Conservation (phyloP, 352 stramenopile species). For the Peronospora belbahrii region DNA sequence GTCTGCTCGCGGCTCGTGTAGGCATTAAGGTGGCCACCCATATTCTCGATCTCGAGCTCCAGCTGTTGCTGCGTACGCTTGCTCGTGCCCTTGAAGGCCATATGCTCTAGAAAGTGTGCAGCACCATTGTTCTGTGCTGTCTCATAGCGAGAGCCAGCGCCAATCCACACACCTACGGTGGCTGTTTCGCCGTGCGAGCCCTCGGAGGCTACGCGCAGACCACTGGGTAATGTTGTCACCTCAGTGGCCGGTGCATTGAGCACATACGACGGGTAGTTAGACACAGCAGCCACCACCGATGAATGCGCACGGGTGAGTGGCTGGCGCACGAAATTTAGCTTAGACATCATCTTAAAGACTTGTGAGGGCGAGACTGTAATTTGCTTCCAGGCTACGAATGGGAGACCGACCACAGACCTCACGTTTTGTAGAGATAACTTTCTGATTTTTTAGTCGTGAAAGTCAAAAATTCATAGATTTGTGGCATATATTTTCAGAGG, state of each 20-base stretch:
- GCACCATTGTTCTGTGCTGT: slow-evolving; percentile 97
- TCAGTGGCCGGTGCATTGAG: slow-evolving; percentile 93
- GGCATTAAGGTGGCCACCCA: slow-evolving; percentile 98
- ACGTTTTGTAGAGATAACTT: slow-evolving; percentile 22
- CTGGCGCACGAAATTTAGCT: slow-evolving; percentile 42
- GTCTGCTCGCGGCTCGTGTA: slow-evolving; percentile 99
- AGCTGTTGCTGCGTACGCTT: slow-evolving; percentile 96
- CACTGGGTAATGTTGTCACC: slow-evolving; percentile 93
- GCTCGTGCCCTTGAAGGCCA: slow-evolving; percentile 99
- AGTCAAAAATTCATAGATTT: slow-evolving; percentile 11
- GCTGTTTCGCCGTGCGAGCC: slow-evolving; percentile 95
- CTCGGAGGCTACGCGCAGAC: slow-evolving; percentile 96
- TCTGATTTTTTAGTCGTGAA: slow-evolving; percentile 10
- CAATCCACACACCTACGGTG: slow-evolving; percentile 97
- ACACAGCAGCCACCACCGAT: slow-evolving; percentile 52
- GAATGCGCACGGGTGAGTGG: slow-evolving; percentile 66
- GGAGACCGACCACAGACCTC: slow-evolving; percentile 18
- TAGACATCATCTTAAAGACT: slow-evolving; percentile 50
- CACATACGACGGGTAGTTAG: slow-evolving; percentile 85
- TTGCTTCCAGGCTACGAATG: slow-evolving; percentile 35
- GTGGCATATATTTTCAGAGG: too few species aligned
- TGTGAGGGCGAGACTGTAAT: slow-evolving; percentile 3
- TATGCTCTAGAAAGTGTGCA: slow-evolving; percentile 99
- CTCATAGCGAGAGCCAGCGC: slow-evolving; percentile 96
- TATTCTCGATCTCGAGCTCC: slow-evolving; percentile 99